A percentile compares a stretch with the other conserved stretches of the same genome.
phyloP scores from a whole-genome alignment of 164 flowering plant species.

The Stephania japonica region DNA sequence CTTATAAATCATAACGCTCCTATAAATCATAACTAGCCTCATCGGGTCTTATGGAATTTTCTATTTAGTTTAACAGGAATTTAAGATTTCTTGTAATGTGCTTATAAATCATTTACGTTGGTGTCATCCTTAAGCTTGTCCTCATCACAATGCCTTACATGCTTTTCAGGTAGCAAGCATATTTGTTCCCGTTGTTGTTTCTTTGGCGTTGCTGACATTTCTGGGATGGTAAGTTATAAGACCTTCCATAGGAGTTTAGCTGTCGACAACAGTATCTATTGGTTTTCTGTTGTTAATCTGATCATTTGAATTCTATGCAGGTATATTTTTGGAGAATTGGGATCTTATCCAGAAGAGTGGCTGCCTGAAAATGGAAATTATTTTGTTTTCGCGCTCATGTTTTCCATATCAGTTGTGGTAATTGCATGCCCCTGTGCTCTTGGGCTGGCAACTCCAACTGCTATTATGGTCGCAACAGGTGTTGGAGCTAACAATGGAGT shows the following conservation, averaged over 20 bases:
- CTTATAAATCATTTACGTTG: not conserved
- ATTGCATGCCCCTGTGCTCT: conserved; percentile 99
- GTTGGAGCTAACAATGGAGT: conserved; percentile 95
- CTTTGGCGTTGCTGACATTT: conserved; percentile 63
- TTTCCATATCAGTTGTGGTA: conserved; percentile 94
- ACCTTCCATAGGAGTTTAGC: not conserved
- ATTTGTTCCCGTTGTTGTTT: conserved; percentile 85
- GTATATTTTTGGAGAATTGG: conserved; percentile 63
- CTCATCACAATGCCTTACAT: conserved; percentile 8
- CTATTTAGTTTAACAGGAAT: no score
- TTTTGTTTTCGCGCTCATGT: conserved; percentile 97
- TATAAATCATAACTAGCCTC: no score
- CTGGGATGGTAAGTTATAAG: conserved; percentile 68
- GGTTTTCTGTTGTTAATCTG: conserved; percentile 5
- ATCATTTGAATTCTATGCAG: conserved; percentile 27
- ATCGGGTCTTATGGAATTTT: no score
- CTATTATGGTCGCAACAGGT: conserved; percentile 98
- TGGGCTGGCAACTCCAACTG: conserved; percentile 99
- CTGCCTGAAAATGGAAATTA: conserved; percentile 77
- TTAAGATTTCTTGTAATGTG: not conserved
- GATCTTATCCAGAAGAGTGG: conserved; percentile 79
- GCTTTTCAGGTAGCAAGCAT: conserved; percentile 82
- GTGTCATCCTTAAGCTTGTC: not conserved
- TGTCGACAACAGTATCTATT: conserved; percentile 1
- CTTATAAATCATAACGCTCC: no score